Base-by-base conservation (phyloP, 768 basidiomycete species). In the Aureoboletus auriporus region DNA sequence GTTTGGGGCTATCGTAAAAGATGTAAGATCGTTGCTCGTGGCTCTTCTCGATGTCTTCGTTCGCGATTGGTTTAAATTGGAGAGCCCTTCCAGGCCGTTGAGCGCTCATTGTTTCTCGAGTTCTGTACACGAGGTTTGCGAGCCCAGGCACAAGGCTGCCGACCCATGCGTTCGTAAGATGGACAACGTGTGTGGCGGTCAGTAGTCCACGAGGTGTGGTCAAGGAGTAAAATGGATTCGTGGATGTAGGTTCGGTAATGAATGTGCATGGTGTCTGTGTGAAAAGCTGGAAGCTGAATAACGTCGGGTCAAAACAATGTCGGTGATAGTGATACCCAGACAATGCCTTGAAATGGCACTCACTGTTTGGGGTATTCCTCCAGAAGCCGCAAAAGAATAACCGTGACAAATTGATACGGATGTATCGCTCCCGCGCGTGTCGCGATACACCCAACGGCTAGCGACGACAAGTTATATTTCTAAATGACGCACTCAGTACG, bases 371-470 rank as follows among this genome's bases (percentile, higher is more conserved):
- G 64, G 52, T 83, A 74, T n/a, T 69, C 67, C 10, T 67, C 51
- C 6, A 86, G 64, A 2, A 86, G 74, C 38, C 77, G 77, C 12
- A 68, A 53, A 17, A 86, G 65, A 23, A 86, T 71, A 2, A 74
- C 74, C 1, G 84, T 85, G 11, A 87, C 78, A 28, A 85, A 71
- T 16, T 82, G 79, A 61, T 89, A 89, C 0, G 86, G 82, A 50
- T 88, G 84, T 27, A 83, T 65, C 0, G 86, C 80, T 1, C 82
- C 85, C 2, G 79, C 86, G 0, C 64, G 64, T 23, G 75, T 78
- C 11, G 69, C 60, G 37, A 87, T 71, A 49, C 75, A 77, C 0
- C 83, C 86, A 1, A 71, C 60, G 2, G 70, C 71, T 0, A 69
- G 57, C 4, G 65, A 59, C 0, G 78, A 71, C 5, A 87, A 64